Evolutionary conservation across 768 basidiomycete species (phyloP).

Genomic region (Leccinum aurantiacum): DNA sequence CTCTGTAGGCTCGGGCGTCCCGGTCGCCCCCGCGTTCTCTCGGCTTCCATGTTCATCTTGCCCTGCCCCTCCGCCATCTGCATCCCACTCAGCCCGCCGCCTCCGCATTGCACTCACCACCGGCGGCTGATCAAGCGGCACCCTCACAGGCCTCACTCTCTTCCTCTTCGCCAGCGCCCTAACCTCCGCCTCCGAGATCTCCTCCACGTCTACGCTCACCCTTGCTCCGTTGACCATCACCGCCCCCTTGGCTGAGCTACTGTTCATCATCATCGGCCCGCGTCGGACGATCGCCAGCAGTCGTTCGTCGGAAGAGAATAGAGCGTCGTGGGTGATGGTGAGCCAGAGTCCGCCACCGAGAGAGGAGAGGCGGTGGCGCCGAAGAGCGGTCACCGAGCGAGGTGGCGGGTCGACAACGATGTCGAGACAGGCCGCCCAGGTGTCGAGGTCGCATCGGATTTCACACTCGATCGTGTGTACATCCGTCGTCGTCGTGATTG

Average conservation of each 20-base stretch:
- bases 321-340: conserved; percentile 81
- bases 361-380: conserved; percentile 80
- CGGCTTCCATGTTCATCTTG: conserved; percentile 15
- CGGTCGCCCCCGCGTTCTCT: conserved; percentile 13
- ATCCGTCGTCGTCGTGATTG: conserved; percentile 17
- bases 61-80: conserved; percentile 38
- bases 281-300: conserved; percentile 72
- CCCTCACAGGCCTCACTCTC: conserved; percentile 78
- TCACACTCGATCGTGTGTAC: conserved; percentile 79
- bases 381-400: conserved; percentile 74
- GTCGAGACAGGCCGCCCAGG: conserved; percentile 81
- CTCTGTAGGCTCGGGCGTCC: conserved; percentile 27
- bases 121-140: conserved; percentile 92
- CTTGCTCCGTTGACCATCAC: conserved; percentile 91
- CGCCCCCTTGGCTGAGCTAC: conserved; percentile 56
- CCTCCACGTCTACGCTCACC: conserved; percentile 83
- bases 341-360: conserved; percentile 95
- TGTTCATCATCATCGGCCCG: conserved; percentile 46
- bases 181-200: conserved; percentile 82
- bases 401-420: conserved; percentile 94
- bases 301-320: conserved; percentile 76
- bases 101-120: conserved; percentile 70
- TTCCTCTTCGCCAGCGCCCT: conserved; percentile 82
- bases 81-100: conserved; percentile 72
- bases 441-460: conserved; percentile 87